phyloP scores from a whole-genome alignment of 495 filamentous ascomycete species.

The Hypomontagnella submonticulosa region DNA sequence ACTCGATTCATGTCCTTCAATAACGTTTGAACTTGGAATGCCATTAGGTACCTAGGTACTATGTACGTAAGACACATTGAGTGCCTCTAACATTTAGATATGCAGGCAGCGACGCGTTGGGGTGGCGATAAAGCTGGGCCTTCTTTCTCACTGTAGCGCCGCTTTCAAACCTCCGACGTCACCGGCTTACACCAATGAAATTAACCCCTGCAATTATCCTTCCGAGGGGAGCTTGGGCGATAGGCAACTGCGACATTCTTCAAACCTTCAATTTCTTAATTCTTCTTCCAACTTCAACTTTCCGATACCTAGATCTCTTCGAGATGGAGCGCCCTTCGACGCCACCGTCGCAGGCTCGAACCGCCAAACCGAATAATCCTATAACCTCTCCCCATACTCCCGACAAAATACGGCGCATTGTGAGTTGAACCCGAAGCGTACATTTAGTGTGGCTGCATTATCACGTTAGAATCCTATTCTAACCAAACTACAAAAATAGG shows the following conservation, averaged over 20 bases:
- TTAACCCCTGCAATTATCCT: conserved; percentile 6
- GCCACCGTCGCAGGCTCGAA: conserved; percentile 62
- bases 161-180: conserved; percentile 39
- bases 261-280: not conserved
- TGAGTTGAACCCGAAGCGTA: conserved; percentile 49
- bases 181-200: conserved; percentile 29
- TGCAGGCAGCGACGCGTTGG: no score
- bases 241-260: conserved; percentile 1
- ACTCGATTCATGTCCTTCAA: no score
- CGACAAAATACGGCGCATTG: conserved; percentile 76
- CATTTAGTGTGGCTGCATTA: not conserved
- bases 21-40: no score
- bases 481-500: conserved; percentile 60
- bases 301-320: not conserved
- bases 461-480: not conserved
- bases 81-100: no score
- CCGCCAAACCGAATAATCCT: conserved; percentile 47
- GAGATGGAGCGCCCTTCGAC: conserved; percentile 65
- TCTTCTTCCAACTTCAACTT: not conserved
- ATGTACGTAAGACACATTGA: no score
- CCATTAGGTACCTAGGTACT: no score
- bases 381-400: conserved; percentile 72
- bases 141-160: not conserved
- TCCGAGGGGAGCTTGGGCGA: not conserved
- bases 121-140: not conserved